Evolutionary conservation across 352 stramenopile species (phyloP), one percentile per base, ranked within the genome.

Genomic region (Globisporangium emineosum): DNA sequence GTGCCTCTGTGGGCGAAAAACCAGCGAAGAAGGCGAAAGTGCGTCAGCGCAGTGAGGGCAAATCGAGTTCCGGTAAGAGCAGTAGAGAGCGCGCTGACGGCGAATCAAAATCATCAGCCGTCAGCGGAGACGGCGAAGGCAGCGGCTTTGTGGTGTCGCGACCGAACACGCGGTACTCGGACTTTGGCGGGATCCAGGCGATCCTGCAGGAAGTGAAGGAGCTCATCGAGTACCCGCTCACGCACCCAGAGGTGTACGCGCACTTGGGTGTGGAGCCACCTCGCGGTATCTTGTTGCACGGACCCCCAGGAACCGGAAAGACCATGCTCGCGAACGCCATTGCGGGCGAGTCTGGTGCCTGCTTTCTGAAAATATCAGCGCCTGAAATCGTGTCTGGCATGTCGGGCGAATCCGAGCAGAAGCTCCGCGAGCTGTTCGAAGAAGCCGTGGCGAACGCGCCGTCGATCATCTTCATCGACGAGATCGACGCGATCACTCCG

Each of bases 401-500:
- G 93, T 97, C 89, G 29, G 94, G 94, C 25, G 83, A 92, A 64
- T 94, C 83, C 32, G 82, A 93, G 70, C 85, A 93, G 67, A 95
- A 96, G 70, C 68, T 97, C 33, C 77, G 91, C 15, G 83, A 92
- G 43, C 71, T 97, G n/a, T 99, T 99, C 71, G 94, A 98, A 64
- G 92, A 98, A 69, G 96, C 97, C 0, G 87, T 98, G 54, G 87
- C 76, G 43, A 97, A 98, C 56, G 93, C 91, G 56, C 96, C 90
- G 64, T 94, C 97, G 8, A 98, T 99, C 71, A 92, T 99, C 62
- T 99, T 99, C 72, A 98, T 99, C 67, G 96, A 99, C 66, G 96
- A 98, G 71, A 96, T 99, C 72, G 96, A 99, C 68, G 97, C 95
- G 8, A 98, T 99, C 80, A 97, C 94, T 25, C 94, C 94, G 19